Base-by-base conservation (phyloP, 1,284 basidiomycete species). In the Fomitiporia mediterranea region DNA sequence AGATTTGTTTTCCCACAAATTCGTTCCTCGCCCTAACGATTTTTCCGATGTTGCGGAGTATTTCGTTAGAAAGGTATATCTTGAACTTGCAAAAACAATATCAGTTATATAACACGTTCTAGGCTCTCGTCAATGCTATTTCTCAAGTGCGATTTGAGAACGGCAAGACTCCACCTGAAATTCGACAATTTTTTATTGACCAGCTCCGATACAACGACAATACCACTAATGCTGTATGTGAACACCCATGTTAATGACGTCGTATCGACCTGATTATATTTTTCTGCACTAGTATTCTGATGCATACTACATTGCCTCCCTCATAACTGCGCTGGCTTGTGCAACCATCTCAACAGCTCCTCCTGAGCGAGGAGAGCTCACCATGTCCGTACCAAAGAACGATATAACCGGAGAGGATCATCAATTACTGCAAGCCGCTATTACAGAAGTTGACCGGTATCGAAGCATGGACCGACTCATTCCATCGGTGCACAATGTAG, bases 131-230 rank as follows among this genome's bases (percentile, higher is more conserved):
- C 53, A 83, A 83, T 63, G 88, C 93, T 15, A 86, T 97, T 52
- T 89, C 92, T 2, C 81, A 86, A 64, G 83, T 94, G 48, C 86
- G 93, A 17, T 91, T 95, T 65, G 86, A 88, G 62, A 87, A 86
- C 60, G 91, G 91, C 27, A 91, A 91, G 68, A 88, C 93, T 0
- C 91, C 92, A 34, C 80, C 86, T 0, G 83, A 94, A 57, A 91
- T 97, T n/a, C 84, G 94, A 54, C 86, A 87, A 57, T 94, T 97
- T 68, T 75, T 99, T 42, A 86, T 97, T 62, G 93, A 97, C 66
- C 84, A 97, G 61, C 75, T 99, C 15, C 81, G 86, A 2, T 94
- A 92, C 69, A 98, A 99, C 69, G 95, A 98, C 71, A 99, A 98
- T 67, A 94, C 93, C 2, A 81, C 84, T 17, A 98, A 98, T 68